Percentiles rank a stretch among this genome's conserved stretches.
Conservation (phyloP, 192 early-diverging fungal species). For the Coemansia aciculifera region DNA sequence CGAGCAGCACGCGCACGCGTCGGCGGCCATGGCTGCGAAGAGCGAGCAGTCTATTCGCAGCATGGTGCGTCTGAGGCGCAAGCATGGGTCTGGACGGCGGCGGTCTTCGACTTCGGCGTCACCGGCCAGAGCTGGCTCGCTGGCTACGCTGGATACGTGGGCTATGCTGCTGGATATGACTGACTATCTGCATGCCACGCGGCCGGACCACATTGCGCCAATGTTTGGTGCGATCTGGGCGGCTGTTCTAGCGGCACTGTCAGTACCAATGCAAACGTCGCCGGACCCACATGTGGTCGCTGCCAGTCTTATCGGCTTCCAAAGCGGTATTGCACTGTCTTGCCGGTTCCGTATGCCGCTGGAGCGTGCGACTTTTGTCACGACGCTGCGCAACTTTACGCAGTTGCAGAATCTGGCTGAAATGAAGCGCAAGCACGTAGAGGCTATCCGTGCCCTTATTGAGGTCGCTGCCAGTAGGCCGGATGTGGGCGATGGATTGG, state of each 20-base stretch:
- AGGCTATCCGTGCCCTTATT: constrained; percentile 83
- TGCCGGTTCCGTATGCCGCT: constrained; percentile 86
- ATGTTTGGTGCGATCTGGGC: constrained; percentile 96
- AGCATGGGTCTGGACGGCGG: constrained; percentile 8
- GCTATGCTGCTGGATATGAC: constrained; percentile 50
- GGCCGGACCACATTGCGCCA: constrained; percentile 82
- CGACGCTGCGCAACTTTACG: constrained; percentile 85
- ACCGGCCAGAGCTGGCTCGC: constrained; percentile 3
- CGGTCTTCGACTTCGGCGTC: not conserved
- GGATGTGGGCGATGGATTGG: constrained; percentile 65
- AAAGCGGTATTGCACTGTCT: constrained; percentile 75
- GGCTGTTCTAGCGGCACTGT: constrained; percentile 78
- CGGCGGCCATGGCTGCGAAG: constrained; percentile 69
- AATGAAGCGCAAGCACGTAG: constrained; percentile 89
- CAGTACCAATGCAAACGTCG: constrained; percentile 80
- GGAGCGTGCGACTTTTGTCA: constrained; percentile 89
- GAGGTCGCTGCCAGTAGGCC: constrained; percentile 65
- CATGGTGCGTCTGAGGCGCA: constrained; percentile 58
- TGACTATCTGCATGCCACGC: constrained; percentile 68
- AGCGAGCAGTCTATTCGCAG: constrained; percentile 68
- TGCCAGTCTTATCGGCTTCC: constrained; percentile 78
- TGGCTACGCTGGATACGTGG: constrained; percentile 38
- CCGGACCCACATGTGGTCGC: constrained; percentile 71
- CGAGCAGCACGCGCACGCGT: constrained; percentile 62
- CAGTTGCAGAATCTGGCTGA: constrained; percentile 79